These are phyloP conservation scores for Bipolaris oryzae DNA, from an alignment of 2,329 filamentous ascomycete species.

Conservation along the genomic window DNA sequence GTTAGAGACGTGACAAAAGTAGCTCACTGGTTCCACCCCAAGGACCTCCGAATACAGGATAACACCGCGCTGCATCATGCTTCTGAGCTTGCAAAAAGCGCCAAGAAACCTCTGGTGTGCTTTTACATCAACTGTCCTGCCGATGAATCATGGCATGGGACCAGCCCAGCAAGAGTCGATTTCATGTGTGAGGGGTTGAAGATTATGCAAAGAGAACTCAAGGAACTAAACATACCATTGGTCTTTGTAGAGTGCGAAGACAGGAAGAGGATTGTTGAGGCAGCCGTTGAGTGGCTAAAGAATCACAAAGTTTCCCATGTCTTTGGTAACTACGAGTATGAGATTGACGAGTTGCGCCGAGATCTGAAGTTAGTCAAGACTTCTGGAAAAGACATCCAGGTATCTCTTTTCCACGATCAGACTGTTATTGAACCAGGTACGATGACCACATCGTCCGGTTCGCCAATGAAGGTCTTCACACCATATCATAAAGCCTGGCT, in stretches of 20 bases:
- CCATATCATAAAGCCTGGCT: constrained; percentile 59
- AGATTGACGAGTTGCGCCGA: constrained; percentile 53
- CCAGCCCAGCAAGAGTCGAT: constrained; percentile 55
- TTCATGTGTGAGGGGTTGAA: constrained; percentile 55
- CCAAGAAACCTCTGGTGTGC: constrained; percentile 52
- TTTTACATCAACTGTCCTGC: constrained; percentile 56
- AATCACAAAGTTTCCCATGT: constrained; percentile 55
- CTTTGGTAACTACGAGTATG: constrained; percentile 57
- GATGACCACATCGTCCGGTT: constrained; percentile 51
- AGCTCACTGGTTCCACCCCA: constrained; percentile 59
- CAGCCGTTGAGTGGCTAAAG: constrained; percentile 52
- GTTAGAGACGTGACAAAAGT: constrained; percentile 51
- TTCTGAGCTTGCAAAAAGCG: constrained; percentile 53
- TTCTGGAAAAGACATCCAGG: constrained; percentile 45
- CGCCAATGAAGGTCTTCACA: constrained; percentile 59
- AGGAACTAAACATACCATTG: constrained; percentile 57
- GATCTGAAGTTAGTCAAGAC: constrained; percentile 54
- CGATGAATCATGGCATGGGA: constrained; percentile 59
- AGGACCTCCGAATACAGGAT: constrained; percentile 58
- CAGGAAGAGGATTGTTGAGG: constrained; percentile 51
- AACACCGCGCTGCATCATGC: constrained; percentile 57
- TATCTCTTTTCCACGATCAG: constrained; percentile 57
- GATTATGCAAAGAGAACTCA: constrained; percentile 54
- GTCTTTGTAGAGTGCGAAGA: constrained; percentile 53
- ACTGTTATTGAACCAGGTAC: constrained; percentile 56